Percentiles rank a stretch among this genome's conserved stretches.
Evolutionary conservation across 2,329 filamentous ascomycete species (phyloP).

Genomic region (Fusarium sambucinum): DNA sequence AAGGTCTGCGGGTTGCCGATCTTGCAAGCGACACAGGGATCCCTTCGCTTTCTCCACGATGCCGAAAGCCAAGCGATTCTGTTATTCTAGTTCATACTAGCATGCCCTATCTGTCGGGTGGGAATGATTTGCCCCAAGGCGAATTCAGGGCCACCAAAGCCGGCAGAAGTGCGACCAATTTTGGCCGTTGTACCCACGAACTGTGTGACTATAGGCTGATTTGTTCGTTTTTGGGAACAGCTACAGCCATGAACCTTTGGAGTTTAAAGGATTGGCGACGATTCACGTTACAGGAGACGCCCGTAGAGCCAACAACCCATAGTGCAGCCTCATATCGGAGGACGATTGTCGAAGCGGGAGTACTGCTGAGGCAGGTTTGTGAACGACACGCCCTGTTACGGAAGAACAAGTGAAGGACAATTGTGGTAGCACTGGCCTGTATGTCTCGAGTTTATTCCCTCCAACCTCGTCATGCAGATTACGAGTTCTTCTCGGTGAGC

Average conservation of each 20-base stretch:
- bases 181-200: slow-evolving; percentile 17
- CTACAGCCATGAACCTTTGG: background rate
- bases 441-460: slow-evolving; percentile 1
- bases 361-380: background rate
- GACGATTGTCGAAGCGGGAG: background rate
- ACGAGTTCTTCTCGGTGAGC: background rate
- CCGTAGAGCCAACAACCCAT: slow-evolving; percentile 5
- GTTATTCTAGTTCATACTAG: slow-evolving; percentile 5
- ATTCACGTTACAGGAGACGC: slow-evolving; percentile 1
- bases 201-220: background rate
- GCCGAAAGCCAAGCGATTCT: slow-evolving; percentile 12
- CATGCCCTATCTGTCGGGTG: slow-evolving; percentile 4
- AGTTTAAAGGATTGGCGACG: background rate
- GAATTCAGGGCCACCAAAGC: background rate
- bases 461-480: slow-evolving; percentile 3
- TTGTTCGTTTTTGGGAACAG: background rate
- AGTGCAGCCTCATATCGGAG: slow-evolving; percentile 4
- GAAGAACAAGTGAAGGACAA: slow-evolving; percentile 10
- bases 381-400: slow-evolving; percentile 2
- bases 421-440: background rate
- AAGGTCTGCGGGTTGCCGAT: slow-evolving; percentile 37
- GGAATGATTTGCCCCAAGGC: slow-evolving; percentile 9
- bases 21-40: slow-evolving; percentile 23
- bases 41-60: slow-evolving; percentile 19
- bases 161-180: background rate